Conservation (phyloP, 805 yeast genomes). For the Suhomyces canberraensis region DNA sequence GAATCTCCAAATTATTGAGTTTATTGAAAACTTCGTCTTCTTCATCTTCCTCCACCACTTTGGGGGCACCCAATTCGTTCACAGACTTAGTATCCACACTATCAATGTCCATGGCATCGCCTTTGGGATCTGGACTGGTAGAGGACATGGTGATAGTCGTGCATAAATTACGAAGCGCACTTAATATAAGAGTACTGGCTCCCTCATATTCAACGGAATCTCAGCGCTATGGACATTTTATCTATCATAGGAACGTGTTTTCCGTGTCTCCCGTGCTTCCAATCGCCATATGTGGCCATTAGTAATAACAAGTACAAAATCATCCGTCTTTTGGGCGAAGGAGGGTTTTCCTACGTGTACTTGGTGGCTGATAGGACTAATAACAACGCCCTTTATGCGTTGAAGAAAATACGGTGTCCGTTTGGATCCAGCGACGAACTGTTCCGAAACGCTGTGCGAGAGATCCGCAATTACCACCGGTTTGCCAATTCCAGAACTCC, state of each 20-base stretch:
- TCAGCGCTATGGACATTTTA: conserved; percentile 22
- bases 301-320: conserved; percentile 63
- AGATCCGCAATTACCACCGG: conserved; percentile 69
- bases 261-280: conserved; percentile 43
- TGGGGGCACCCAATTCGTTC: not conserved
- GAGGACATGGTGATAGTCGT: conserved; percentile 4
- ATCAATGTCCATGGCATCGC: conserved; percentile 11
- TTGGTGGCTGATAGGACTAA: conserved; percentile 53
- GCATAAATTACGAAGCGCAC: too few species aligned
- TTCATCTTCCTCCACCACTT: conserved; percentile 1
- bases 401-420: conserved; percentile 85
- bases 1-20: conserved; percentile 28
- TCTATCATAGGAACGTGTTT: conserved; percentile 29
- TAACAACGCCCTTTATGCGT: conserved; percentile 54
- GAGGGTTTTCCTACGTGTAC: conserved; percentile 85
- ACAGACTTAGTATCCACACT: not conserved
- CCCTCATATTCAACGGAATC: too few species aligned
- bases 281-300: conserved; percentile 57
- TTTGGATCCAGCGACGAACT: conserved; percentile 75
- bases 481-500: conserved; percentile 57
- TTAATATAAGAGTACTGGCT: too few species aligned
- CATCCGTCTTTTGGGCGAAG: conserved; percentile 78
- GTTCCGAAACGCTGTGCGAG: conserved; percentile 61
- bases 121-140: not conserved
- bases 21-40: conserved; percentile 16